Evolutionary conservation across 2,329 filamentous ascomycete genomes (phyloP).

Genomic region (Thielaviopsis ethacetica): DNA sequence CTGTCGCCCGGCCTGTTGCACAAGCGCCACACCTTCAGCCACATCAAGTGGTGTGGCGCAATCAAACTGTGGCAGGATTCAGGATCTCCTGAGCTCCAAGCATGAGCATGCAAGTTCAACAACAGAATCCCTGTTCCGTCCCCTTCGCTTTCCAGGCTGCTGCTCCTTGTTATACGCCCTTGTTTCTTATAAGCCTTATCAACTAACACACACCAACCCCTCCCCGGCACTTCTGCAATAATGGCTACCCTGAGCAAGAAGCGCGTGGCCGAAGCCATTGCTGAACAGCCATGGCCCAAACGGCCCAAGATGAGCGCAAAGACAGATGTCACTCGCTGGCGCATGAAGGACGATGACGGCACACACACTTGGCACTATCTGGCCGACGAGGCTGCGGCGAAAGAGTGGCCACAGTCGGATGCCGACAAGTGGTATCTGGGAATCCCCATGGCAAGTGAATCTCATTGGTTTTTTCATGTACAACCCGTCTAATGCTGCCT

Average conservation of each 20-base stretch:
- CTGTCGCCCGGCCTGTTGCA: neutral
- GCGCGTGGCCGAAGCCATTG: slow-evolving; percentile 24
- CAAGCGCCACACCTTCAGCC: slow-evolving; percentile 4
- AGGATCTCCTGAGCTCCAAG: neutral
- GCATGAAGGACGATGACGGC: slow-evolving; percentile 61
- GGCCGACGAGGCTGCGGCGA: slow-evolving; percentile 49
- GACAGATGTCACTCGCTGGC: slow-evolving; percentile 74
- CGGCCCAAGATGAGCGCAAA: slow-evolving; percentile 33
- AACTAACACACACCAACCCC: neutral
- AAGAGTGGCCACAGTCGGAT: slow-evolving; percentile 68
- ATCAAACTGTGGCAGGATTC: neutral
- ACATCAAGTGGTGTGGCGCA: slow-evolving; percentile 1
- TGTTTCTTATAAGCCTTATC: neutral
- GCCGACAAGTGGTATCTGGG: slow-evolving; percentile 87
- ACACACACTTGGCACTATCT: slow-evolving; percentile 92
- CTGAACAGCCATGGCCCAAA: slow-evolving; percentile 24
- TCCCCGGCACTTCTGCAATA: neutral
- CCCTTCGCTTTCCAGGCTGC: too few relatives aligned
- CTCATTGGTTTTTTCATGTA: neutral
- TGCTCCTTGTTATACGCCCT: too few relatives aligned
- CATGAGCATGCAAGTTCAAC: neutral
- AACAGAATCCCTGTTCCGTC: neutral
- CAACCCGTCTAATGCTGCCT: neutral
- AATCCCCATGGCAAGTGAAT: slow-evolving; percentile 48
- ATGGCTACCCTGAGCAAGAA: slow-evolving; percentile 21